phyloP scores from a whole-genome alignment of 306 rosid species.

The barrel medic (Medicago truncatula) region DNA sequence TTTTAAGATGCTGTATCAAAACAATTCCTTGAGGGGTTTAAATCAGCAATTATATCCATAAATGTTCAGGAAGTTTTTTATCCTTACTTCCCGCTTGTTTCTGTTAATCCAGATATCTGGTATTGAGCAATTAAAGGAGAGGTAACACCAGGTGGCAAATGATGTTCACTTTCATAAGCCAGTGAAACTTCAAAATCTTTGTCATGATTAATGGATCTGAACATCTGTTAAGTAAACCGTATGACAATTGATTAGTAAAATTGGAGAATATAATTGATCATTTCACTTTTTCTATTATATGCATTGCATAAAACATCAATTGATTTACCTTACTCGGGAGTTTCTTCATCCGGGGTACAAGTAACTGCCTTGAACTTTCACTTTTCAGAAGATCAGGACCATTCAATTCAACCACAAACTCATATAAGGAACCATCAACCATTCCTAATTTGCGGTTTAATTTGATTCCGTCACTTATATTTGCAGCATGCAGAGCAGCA shows the following conservation, averaged over 20 bases:
- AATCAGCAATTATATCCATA: constrained; percentile 39
- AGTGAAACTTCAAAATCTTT: constrained; percentile 92
- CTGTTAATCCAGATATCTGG: constrained; percentile 81
- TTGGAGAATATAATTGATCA: constrained; percentile 19
- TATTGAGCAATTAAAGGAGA: constrained; percentile 71
- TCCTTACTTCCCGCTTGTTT: constrained; percentile 84
- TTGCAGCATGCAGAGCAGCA: constrained; percentile 89
- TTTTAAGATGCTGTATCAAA: constrained; percentile 27
- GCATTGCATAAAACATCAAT: constrained; percentile 31
- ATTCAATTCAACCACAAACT: constrained; percentile 72
- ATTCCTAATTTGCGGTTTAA: constrained; percentile 97
- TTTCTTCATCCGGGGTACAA: constrained; percentile 87
- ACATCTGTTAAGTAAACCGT: constrained; percentile 64
- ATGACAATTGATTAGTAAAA: constrained; percentile 32
- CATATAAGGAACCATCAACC: constrained; percentile 95
- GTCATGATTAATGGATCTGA: constrained; percentile 75
- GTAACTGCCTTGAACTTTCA: constrained; percentile 81
- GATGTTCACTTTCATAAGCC: constrained; percentile 78
- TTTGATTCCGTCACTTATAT: constrained; percentile 97
- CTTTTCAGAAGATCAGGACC: constrained; percentile 79
- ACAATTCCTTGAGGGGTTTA: constrained; percentile 22
- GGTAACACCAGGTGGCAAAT: constrained; percentile 82
- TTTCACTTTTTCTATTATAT: constrained; percentile 37
- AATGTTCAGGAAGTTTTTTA: constrained; percentile 27
- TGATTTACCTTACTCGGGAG: constrained; percentile 83